Evolutionary conservation across 108 stramenopile genomes (phyloP).

Genomic region (Phaeodactylum tricornutum): DNA sequence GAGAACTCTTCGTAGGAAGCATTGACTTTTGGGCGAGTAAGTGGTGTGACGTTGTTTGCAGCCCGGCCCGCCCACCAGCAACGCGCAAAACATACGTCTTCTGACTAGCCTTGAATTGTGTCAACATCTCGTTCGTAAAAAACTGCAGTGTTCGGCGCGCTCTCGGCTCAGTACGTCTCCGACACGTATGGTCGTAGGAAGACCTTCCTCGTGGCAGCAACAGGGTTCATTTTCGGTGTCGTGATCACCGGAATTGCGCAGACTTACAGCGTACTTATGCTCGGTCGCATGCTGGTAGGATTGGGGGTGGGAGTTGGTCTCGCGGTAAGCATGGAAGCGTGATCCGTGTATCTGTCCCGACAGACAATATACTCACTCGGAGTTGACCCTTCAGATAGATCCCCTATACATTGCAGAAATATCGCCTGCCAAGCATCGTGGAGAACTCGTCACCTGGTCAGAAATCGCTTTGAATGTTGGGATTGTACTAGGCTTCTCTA

Average conservation of each 20-base stretch:
- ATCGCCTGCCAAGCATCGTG: constrained; percentile 59
- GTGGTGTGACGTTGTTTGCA: too few relatives aligned
- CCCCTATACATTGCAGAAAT: constrained; percentile 84
- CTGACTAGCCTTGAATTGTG: too few relatives aligned
- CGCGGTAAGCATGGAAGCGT: constrained; percentile 34
- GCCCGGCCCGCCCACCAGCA: too few relatives aligned
- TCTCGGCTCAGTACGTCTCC: constrained; percentile 40
- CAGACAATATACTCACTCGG: not conserved
- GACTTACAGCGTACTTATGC: constrained; percentile 49
- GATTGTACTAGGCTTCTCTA: constrained; percentile 62
- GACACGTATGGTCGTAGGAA: constrained; percentile 56
- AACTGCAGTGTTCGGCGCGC: constrained; percentile 64
- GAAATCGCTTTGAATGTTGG: constrained; percentile 75
- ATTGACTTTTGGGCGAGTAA: constrained; percentile 33
- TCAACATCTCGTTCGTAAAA: constrained; percentile 68
- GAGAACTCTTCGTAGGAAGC: constrained; percentile 61
- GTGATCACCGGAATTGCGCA: constrained; percentile 30
- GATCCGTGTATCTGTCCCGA: not conserved
- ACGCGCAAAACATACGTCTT: too few relatives aligned
- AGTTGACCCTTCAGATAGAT: constrained; percentile 33
- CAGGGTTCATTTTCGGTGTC: constrained; percentile 64
- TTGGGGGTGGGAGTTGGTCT: constrained; percentile 79
- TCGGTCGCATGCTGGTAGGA: constrained; percentile 70
- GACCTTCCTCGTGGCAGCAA: constrained; percentile 53
- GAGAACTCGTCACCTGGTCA: constrained; percentile 73